Base-by-base conservation (phyloP, 257 asterid species). In the Schizonepeta tenuifolia region DNA sequence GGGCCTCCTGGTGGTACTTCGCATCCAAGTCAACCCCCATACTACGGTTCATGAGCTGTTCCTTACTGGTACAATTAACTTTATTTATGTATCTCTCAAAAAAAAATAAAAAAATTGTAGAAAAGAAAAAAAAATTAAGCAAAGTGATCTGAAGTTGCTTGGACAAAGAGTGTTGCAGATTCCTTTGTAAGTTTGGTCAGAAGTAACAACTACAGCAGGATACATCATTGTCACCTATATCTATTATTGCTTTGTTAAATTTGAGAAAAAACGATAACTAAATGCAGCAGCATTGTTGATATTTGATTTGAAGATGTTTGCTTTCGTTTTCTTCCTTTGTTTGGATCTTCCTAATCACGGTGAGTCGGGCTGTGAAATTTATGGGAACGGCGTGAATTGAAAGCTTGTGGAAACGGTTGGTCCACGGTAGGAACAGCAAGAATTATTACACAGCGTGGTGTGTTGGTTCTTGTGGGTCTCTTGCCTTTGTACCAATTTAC, bases 21-120 rank as follows among this genome's bases (percentile, higher is more conserved):
- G 14, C 69, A 73, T 56, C 86, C 81, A 17, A 72, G 76, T 56
- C 90, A 66, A 33, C 77, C 85, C 64, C 82, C 80, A 38, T 79
- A 80, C 59, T 76, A 81, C 54, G 84, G 84, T 54, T 79, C 82
- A 4, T 80, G 81, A 82, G 50, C 28, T 67, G 70, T 21, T 59
- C 62, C 18, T 44, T 61, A 6, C 70, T 67, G 35, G 55, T 65
- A 28, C 26, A 36, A 47, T 57, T 72, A 20, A 56, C 28, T 31
- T 14, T 7, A 0, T 43, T n/a, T 54, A 49, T 22, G 43, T 56
- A 15, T n/a, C n/a, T n/a, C n/a, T n/a, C n/a, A 12, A 31, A 38
- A 59, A 12, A 4, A 12, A 43, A n/a, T n/a, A n/a, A n/a, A n/a
- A n/a, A n/a, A n/a, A n/a, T n/a, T n/a, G n/a, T n/a, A n/a, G n/a